A percentile compares a stretch with the other conserved stretches of the same genome.
phyloP scores from a whole-genome alignment of 164 flowering plant species.

The Pachysandra terminalis region DNA sequence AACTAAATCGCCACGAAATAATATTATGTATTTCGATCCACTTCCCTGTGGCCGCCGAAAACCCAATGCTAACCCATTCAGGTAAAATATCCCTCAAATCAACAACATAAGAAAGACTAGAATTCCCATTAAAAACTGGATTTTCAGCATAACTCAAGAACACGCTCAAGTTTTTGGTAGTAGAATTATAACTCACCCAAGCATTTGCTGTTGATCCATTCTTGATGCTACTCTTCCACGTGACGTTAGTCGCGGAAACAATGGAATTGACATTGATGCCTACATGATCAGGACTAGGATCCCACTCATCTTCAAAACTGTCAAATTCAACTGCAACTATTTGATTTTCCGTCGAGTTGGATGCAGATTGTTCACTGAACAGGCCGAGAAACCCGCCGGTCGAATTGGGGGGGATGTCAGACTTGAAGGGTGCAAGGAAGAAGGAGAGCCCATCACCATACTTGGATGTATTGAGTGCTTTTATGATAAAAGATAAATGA shows the following conservation, averaged over 20 bases:
- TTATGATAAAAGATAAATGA: constrained; percentile 40
- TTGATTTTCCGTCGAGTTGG: constrained; percentile 5
- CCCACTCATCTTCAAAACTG: constrained; percentile 34
- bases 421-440: constrained; percentile 40
- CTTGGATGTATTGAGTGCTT: background rate
- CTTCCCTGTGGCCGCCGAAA: constrained; percentile 66
- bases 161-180: constrained; percentile 38
- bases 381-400: constrained; percentile 30
- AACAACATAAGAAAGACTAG: constrained; percentile 29
- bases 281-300: constrained; percentile 42
- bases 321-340: constrained; percentile 64
- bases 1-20: constrained; percentile 51
- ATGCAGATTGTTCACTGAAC: constrained; percentile 4
- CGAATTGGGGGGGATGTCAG: constrained; percentile 18
- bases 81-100: constrained; percentile 45
- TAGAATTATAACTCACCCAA: constrained; percentile 51
- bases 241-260: constrained; percentile 21
- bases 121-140: constrained; percentile 26
- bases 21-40: constrained; percentile 37
- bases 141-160: constrained; percentile 37
- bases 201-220: constrained; percentile 40
- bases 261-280: constrained; percentile 50
- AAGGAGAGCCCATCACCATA: constrained; percentile 55
- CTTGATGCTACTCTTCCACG: constrained; percentile 50
- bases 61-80: constrained; percentile 44